Percentiles rank a stretch among this genome's conserved stretches.
Conservation (phyloP, 106 monocot species). For the Triglochin maritima region DNA sequence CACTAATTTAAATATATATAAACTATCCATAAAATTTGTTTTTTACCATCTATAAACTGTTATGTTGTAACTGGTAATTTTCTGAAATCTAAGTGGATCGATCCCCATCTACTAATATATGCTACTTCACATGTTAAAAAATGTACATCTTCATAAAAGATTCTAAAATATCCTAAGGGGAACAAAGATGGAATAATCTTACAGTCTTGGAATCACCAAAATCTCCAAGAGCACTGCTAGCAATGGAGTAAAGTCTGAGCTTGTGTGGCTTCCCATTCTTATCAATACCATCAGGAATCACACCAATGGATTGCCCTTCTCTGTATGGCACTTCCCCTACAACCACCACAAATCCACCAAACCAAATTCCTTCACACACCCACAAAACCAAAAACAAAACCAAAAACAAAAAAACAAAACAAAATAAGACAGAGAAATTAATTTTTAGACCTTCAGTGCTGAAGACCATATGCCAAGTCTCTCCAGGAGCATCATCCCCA, state of each 20-base stretch:
- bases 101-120: neutral
- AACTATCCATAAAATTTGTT: too few species aligned
- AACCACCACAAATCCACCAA: neutral
- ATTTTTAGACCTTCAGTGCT: constrained; percentile 64
- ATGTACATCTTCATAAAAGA: neutral
- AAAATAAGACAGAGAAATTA: neutral
- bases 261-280: constrained; percentile 99
- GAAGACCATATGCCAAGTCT: constrained; percentile 99
- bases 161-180: neutral
- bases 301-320: constrained; percentile 92
- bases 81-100: too few species aligned
- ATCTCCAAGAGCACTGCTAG: constrained; percentile 93
- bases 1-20: too few species aligned
- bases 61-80: too few species aligned
- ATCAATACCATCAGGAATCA: constrained; percentile 77
- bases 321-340: constrained; percentile 84
- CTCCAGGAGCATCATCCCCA: constrained; percentile 93
- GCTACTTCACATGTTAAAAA: neutral
- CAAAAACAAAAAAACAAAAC: neutral
- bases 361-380: neutral
- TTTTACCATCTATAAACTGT: too few species aligned
- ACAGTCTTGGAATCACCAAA: constrained; percentile 97
- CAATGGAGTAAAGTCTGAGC: constrained; percentile 87
- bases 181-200: constrained; percentile 11
- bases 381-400: neutral